phyloP scores from a whole-genome alignment of 208 protist species.

The Leishmania martiniquensis region DNA sequence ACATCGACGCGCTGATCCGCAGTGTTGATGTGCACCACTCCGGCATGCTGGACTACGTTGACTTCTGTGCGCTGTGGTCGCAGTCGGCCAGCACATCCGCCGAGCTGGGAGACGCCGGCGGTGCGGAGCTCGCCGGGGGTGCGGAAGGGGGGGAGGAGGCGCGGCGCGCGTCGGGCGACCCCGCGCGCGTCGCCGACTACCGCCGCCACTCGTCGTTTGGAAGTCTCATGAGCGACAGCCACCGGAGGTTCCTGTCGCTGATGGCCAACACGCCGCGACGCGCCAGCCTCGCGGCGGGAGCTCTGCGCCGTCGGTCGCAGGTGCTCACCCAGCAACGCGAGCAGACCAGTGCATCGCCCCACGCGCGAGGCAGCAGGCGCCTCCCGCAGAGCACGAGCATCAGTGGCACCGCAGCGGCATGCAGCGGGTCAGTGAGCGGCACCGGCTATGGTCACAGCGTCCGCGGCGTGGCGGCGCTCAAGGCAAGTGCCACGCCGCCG shows the following conservation, averaged over 20 bases:
- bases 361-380: not conserved
- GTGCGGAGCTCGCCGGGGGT: not conserved
- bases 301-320: slow-evolving; percentile 16
- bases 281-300: not conserved
- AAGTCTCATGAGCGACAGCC: not conserved
- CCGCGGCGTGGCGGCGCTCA: not conserved
- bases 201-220: slow-evolving; percentile 9
- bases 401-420: not conserved
- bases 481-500: not conserved
- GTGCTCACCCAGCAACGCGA: not conserved
- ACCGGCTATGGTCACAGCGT: not conserved
- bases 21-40: slow-evolving; percentile 56
- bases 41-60: slow-evolving; percentile 60
- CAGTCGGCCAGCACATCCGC: slow-evolving; percentile 8
- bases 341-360: not conserved
- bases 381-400: not conserved
- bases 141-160: slow-evolving; percentile 11
- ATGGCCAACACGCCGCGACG: slow-evolving; percentile 19
- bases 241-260: slow-evolving; percentile 17
- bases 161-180: slow-evolving; percentile 15
- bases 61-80: slow-evolving; percentile 77
- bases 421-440: no score
- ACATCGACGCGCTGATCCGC: slow-evolving; percentile 70
- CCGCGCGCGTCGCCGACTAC: not conserved
- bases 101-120: not conserved